Evolutionary conservation across 1,284 basidiomycete species (phyloP).

Genomic region (Marasmius tenuissimus): DNA sequence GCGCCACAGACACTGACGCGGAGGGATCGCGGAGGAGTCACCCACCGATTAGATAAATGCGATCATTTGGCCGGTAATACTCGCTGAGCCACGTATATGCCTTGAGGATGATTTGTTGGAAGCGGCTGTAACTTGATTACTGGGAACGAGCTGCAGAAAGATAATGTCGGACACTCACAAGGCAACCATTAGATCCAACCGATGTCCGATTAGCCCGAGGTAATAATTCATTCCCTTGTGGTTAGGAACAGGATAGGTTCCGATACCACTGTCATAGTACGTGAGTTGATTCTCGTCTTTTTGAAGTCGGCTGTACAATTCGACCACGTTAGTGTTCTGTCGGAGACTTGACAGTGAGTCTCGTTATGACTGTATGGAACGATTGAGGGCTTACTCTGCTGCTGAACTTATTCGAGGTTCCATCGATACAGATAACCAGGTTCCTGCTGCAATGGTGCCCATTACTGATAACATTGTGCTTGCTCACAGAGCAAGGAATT

Average conservation of each 20-base stretch:
- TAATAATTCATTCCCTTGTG: conserved; percentile 15
- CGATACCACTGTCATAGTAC: conserved; percentile 43
- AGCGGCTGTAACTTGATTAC: too few species aligned
- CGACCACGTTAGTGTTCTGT: conserved; percentile 26
- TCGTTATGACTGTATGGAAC: background rate
- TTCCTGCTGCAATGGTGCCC: conserved; percentile 9
- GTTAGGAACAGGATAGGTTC: conserved; percentile 34
- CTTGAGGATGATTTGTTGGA: too few species aligned
- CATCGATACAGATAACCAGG: conserved; percentile 32
- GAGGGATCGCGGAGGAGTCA: background rate
- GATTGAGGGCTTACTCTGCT: conserved; percentile 14
- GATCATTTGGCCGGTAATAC: conserved; percentile 18
- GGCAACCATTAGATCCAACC: conserved; percentile 27
- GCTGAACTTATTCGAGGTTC: conserved; percentile 31
- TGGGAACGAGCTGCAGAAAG: too few species aligned
- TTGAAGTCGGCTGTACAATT: conserved; percentile 19
- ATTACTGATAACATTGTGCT: too few species aligned
- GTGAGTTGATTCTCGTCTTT: conserved; percentile 25
- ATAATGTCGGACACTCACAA: conserved; percentile 13
- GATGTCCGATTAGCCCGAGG: conserved; percentile 19
- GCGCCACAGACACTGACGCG: background rate
- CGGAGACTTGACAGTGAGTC: background rate
- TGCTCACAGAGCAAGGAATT: too few species aligned
- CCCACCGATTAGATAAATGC: conserved; percentile 40
- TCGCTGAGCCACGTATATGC: too few species aligned